Evolutionary conservation across 306 rosid genomes (phyloP).

Genomic region (Fragaria iinumae): DNA sequence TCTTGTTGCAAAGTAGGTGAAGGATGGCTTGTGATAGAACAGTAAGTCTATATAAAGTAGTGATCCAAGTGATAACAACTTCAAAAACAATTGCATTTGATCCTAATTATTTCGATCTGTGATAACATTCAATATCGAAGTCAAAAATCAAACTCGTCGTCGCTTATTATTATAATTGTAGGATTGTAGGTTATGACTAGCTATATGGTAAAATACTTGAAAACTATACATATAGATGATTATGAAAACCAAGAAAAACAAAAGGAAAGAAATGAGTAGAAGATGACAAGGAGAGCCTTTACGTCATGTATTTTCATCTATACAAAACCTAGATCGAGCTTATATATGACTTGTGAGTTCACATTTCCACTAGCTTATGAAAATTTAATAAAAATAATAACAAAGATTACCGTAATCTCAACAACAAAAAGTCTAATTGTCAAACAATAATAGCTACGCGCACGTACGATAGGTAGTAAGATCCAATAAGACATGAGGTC

Average conservation of each 20-base stretch:
- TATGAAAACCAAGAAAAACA: neutral
- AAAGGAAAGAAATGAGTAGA: neutral
- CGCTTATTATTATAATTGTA: neutral
- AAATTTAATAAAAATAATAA: too few species aligned
- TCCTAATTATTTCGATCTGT: neutral
- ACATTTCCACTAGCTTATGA: neutral
- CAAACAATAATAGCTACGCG: neutral
- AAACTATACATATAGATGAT: neutral
- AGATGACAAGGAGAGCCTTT: neutral
- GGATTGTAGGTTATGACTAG: neutral
- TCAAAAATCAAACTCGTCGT: neutral
- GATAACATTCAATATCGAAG: neutral
- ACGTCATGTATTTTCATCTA: neutral
- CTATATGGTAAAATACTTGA: neutral
- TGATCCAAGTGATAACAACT: neutral
- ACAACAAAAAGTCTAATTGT: neutral
- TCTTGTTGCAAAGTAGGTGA: neutral
- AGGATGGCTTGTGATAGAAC: neutral
- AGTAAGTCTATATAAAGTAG: neutral
- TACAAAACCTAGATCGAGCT: neutral
- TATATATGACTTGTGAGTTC: neutral
- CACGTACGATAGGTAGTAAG: neutral
- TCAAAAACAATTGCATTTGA: neutral
- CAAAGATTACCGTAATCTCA: neutral
- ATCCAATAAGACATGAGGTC: neutral